Base-by-base conservation (phyloP, 768 basidiomycete genomes). In the Tricholomella constricta region DNA sequence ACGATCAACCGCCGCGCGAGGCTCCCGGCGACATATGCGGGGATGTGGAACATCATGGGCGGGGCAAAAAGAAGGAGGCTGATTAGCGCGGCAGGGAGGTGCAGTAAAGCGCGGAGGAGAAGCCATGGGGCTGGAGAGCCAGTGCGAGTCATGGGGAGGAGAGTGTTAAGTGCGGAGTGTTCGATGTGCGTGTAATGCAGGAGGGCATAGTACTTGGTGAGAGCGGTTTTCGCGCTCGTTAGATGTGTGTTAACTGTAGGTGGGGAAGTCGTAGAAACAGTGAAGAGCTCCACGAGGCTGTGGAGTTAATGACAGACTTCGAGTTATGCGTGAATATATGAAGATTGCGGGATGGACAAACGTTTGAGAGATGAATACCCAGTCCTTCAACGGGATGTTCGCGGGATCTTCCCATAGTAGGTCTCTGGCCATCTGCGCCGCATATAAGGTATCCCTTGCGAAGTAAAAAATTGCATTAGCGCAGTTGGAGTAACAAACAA, bases 391-490 rank as follows among this genome's bases (percentile, higher is more conserved):
- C 10, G 71, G 63, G 2, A 88, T 62, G 35, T 69, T 70, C 7
- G 71, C 65, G 35, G 83, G 79, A 35, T 74, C 68, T 6, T 69
- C 72, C 78, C 80, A 87, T 0, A 87, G 65, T 17, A 90, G 71
- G 48, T 81, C 78, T 36, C 79, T 65, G 2, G 85, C 82, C 69
- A 81, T 81, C 49, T 76, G 75, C 0, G 81, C 80, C 10, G 82
- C 81, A 59, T 80, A 79, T 2, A 85, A 63, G 0, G 83, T 81
- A 49, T 88, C 84, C 85, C 85, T 85, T 45, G 42, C 61, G 27
- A 49, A 56, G 20, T 19, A 44, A 43, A 15, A 19, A 9, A 17
- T 6, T 10, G 32, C 22, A 9, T n/a, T 2, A 50, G 29, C 19
- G 29, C 27, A 48, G n/a, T n/a, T n/a, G n/a, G n/a, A n/a, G n/a